Conservation (phyloP, 257 asterid species). For the Capsicum chinense region DNA sequence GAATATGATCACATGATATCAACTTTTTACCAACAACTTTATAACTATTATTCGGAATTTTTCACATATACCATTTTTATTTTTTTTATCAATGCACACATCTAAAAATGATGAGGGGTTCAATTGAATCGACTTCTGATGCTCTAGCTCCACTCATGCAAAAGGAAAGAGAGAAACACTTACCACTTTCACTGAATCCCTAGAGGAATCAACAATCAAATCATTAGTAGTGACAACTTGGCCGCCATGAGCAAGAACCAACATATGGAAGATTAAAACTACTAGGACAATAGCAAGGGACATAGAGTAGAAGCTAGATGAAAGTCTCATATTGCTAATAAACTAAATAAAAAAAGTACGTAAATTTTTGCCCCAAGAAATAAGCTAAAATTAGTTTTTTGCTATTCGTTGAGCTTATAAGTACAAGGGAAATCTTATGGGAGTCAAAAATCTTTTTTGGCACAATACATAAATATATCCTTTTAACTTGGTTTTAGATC, state of each 20-base stretch:
- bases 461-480: no score
- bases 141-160: no score
- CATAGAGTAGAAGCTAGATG: background rate
- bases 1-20: no score
- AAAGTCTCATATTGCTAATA: background rate
- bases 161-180: background rate
- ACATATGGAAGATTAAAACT: slow-evolving; percentile 7
- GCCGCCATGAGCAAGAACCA: background rate
- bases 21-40: no score
- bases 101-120: background rate
- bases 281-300: background rate
- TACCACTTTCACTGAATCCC: slow-evolving; percentile 20
- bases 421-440: background rate
- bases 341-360: background rate
- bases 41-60: no score
- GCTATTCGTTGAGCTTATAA: slow-evolving; percentile 9
- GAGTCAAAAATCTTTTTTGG: background rate
- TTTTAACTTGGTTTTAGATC: no score
- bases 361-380: background rate
- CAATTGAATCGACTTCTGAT: background rate
- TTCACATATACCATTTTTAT: background rate
- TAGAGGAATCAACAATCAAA: slow-evolving; percentile 13
- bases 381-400: background rate
- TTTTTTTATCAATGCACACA: background rate
- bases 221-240: slow-evolving; percentile 1